These are phyloP conservation scores for Turnera subulata DNA, from an alignment of 345 rosid genomes.

Conservation along the genomic window DNA sequence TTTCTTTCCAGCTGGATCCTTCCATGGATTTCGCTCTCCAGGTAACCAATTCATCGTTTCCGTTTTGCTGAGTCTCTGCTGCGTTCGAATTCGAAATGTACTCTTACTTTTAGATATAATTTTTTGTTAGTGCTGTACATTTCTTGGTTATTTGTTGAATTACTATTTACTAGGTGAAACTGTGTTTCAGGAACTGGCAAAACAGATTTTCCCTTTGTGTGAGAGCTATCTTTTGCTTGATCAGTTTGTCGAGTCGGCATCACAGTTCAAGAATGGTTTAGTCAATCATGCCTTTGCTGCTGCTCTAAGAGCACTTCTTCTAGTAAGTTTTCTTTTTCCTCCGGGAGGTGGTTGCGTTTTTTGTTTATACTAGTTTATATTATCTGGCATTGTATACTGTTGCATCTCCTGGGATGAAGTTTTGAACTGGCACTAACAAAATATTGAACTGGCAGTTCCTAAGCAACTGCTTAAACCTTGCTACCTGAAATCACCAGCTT, in stretches of 20 bases:
- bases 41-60: constrained; percentile 31
- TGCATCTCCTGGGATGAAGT: too few species aligned
- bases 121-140: not conserved
- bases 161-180: too few species aligned
- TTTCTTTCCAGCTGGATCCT: constrained; percentile 74
- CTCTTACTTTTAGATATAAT: not conserved
- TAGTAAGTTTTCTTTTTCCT: too few species aligned
- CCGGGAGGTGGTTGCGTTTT: too few species aligned
- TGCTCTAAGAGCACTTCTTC: constrained; percentile 82
- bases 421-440: too few species aligned
- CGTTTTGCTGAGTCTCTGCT: not conserved
- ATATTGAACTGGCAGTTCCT: too few species aligned
- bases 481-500: too few species aligned
- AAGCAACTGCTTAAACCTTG: too few species aligned
- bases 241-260: constrained; percentile 92
- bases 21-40: constrained; percentile 93
- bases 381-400: too few species aligned
- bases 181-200: constrained; percentile 75
- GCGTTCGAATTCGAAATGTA: too few species aligned
- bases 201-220: constrained; percentile 77
- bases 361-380: too few species aligned
- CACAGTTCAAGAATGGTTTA: constrained; percentile 91
- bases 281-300: constrained; percentile 98
- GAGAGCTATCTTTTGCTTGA: constrained; percentile 77
- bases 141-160: too few species aligned